Evolutionary conservation across 116 monocot species (phyloP), one percentile per base, ranked within the genome.

Genomic region (Iris pallida): DNA sequence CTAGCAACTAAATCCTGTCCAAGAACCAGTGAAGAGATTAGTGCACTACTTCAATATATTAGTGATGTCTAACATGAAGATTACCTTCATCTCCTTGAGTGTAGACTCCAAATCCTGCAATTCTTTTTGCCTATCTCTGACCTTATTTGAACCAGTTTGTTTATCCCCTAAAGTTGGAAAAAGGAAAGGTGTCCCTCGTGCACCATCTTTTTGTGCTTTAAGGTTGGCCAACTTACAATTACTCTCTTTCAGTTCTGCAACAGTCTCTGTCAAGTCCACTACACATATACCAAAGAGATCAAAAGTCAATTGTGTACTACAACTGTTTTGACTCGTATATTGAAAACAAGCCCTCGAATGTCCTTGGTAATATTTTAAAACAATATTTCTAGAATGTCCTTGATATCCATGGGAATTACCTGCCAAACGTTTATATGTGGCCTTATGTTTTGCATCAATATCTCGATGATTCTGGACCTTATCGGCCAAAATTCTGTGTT

Each of bases 201-300:
- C 73, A 68, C 65, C 58, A 72, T 90, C 86, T 67, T 68, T 87
- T 60, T 89, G 82, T 61, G 85, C 40, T 70, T 90, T 93, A 3
- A 98, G 80, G 16, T 63, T 47, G 65, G 81, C 62, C 61, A 98
- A 53, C 63, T 80, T 82, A 54, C 17, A 47, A 42, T 79, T 87
- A 65, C 65, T 85, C 82, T 98, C 98, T 75, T 98, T 80, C 78
- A 98, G 73, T 71, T 88, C 90, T 15, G 73, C 14, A 66, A 76
- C 61, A 44, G 86, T 70, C 67, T 61, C 75, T 44, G 71, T 71
- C 71, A 93, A 72, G 58, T 93, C 93, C 77, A 81, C 97, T 98
- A 56, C 51, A 73, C 53, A 71, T 76, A 80, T 30, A 63, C 13
- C 65, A 78, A 13, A 71, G 43, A 48, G 0, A 3, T 30, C 30